Conservation (phyloP, 176 grass and related monocot species). For the Pharus latifolius region DNA sequence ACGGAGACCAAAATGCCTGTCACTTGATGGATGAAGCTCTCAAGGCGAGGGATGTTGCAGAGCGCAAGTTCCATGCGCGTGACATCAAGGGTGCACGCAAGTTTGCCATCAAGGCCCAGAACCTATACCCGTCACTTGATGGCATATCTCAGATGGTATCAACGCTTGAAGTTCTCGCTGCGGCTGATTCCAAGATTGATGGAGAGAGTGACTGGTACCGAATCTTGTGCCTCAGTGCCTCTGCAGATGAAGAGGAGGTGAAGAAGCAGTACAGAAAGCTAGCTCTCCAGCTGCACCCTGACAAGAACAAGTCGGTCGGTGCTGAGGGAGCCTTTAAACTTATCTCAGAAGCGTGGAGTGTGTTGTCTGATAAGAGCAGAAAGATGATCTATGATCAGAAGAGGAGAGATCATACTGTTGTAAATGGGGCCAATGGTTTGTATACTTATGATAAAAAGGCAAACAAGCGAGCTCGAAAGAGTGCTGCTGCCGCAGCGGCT, state of each 20-base stretch:
- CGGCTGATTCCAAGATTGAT: slow-evolving; percentile 40
- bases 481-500: neutral
- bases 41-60: slow-evolving; percentile 38
- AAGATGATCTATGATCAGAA: slow-evolving; percentile 53
- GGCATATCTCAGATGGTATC: slow-evolving; percentile 63
- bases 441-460: slow-evolving; percentile 18
- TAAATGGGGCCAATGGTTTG: slow-evolving; percentile 30
- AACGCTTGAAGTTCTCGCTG: slow-evolving; percentile 55
- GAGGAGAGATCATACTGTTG: slow-evolving; percentile 14
- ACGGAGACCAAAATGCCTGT: slow-evolving; percentile 4
- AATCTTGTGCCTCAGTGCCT: slow-evolving; percentile 29
- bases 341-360: slow-evolving; percentile 60
- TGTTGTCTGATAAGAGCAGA: slow-evolving; percentile 52
- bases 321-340: slow-evolving; percentile 65
- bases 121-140: slow-evolving; percentile 36
- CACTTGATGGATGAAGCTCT: slow-evolving; percentile 32
- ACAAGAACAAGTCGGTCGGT: slow-evolving; percentile 70
- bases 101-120: slow-evolving; percentile 56
- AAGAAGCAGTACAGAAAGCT: slow-evolving; percentile 72
- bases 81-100: slow-evolving; percentile 45
- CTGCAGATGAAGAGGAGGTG: slow-evolving; percentile 51
- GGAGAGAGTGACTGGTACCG: slow-evolving; percentile 73
- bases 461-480: slow-evolving; percentile 33
- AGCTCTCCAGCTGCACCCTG: slow-evolving; percentile 52
- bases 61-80: slow-evolving; percentile 39